These are phyloP conservation scores for Phytopythium oedochilum DNA, from an alignment of 352 stramenopile genomes.

Conservation along the genomic window DNA sequence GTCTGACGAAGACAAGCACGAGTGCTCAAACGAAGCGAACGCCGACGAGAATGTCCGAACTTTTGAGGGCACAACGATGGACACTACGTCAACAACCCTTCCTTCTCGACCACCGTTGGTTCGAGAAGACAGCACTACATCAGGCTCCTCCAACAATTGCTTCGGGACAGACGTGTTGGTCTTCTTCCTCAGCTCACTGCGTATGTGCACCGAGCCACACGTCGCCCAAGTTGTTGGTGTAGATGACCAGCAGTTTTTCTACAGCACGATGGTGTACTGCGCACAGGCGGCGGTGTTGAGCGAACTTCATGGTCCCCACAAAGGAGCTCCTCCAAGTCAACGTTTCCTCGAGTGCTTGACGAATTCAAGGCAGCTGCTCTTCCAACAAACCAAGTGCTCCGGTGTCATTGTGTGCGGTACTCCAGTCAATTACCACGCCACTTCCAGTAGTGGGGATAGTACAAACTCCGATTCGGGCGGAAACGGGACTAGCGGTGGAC, in stretches of 20 bases:
- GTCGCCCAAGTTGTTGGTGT: conserved; percentile 33
- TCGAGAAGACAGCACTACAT: conserved; percentile 1
- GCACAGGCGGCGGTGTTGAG: conserved; percentile 48
- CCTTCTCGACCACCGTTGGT: not conserved
- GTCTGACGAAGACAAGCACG: conserved; percentile 43
- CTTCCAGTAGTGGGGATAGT: conserved; percentile 4
- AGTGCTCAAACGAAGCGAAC: not conserved
- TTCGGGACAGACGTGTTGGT: conserved; percentile 48
- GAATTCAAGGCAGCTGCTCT: conserved; percentile 42
- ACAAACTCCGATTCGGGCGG: not conserved
- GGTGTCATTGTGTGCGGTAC: conserved; percentile 46
- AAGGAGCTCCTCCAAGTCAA: conserved; percentile 10
- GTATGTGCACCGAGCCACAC: conserved; percentile 29
- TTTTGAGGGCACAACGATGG: not conserved
- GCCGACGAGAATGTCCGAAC: not conserved
- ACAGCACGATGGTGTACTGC: conserved; percentile 61
- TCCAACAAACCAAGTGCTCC: conserved; percentile 66
- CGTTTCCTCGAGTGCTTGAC: conserved; percentile 39
- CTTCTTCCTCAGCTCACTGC: conserved; percentile 44
- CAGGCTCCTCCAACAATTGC: conserved; percentile 12
- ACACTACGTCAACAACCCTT: not conserved
- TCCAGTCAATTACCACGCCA: conserved; percentile 7
- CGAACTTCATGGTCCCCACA: conserved; percentile 46
- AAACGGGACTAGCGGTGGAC: not conserved
- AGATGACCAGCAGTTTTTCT: conserved; percentile 72